phyloP scores from a whole-genome alignment of 352 stramenopile genomes.

The Phytophthora pisi region DNA sequence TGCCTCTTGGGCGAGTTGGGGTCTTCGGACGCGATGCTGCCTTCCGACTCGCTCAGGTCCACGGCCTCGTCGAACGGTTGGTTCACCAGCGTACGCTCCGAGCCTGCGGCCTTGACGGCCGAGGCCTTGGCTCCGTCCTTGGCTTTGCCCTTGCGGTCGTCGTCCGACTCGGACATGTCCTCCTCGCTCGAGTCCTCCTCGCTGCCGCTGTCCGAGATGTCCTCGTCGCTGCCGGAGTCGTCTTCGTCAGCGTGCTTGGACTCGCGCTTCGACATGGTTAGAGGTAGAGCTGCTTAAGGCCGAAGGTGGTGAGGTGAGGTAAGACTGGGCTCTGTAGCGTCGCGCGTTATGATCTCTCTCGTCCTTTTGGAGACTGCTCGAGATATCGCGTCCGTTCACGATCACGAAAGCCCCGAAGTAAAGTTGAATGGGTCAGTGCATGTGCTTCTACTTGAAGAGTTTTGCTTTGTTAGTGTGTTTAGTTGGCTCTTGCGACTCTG shows the following conservation, averaged over 20 bases:
- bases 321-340: slow-evolving; percentile 2
- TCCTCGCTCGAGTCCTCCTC: slow-evolving; percentile 66
- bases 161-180: slow-evolving; percentile 74
- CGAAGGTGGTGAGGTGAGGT: background rate
- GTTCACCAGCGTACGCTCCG: slow-evolving; percentile 66
- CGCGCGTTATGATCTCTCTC: slow-evolving; percentile 19
- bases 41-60: slow-evolving; percentile 88
- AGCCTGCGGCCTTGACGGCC: slow-evolving; percentile 30
- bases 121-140: slow-evolving; percentile 31
- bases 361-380: slow-evolving; percentile 13
- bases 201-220: slow-evolving; percentile 54
- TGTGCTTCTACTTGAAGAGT: no score
- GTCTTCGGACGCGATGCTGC: slow-evolving; percentile 50
- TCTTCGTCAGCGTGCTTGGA: slow-evolving; percentile 64
- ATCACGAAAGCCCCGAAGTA: slow-evolving; percentile 1
- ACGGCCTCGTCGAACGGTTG: slow-evolving; percentile 89
- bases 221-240: slow-evolving; percentile 53
- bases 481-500: no score
- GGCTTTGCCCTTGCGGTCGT: slow-evolving; percentile 49
- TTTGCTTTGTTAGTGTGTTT: no score
- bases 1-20: slow-evolving; percentile 70
- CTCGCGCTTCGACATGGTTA: slow-evolving; percentile 65
- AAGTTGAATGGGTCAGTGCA: background rate
- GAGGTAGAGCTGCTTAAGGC: background rate
- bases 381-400: slow-evolving; percentile 30